Evolutionary conservation across 139 green algal genomes (phyloP), one percentile per base, ranked within the genome.

Genomic region (Picochlorum costavermella): DNA sequence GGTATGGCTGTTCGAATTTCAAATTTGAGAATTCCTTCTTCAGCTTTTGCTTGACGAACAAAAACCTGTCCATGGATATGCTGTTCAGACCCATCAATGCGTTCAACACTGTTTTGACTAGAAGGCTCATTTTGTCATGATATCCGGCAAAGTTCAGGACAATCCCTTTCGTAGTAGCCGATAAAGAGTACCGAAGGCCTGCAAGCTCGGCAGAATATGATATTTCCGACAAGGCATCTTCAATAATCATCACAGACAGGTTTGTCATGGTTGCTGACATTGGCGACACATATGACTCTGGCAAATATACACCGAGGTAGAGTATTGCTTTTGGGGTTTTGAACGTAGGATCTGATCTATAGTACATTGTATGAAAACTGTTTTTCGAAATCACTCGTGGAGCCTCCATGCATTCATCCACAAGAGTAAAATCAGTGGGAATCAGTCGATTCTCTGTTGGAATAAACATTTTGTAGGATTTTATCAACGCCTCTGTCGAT

Each of bases 121-220:
- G 75, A 31, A 70, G 30, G 1, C 72, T 66, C 53, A 96, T 74
- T 67, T 89, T 96, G 81, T 96, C 76, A 72, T 63, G 84, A 80
- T 95, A 96, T 25, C 90, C 91, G 5, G 62, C 80, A 9, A 60
- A 57, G 14, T 28, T 57, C 4, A 83, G 8, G 28, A 78, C 44
- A 36, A 86, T 62, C 11, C 77, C 77, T 5, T 43, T 45, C 0
- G 36, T 64, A 5, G 71, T 75, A 58, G 62, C 28, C 3, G 59
- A 51, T 43, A 73, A 46, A n/a, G 55, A 51, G 25, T 79, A 83
- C 44, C 64, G 57, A 23, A 95, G 78, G 0, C 88, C 88, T 26
- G 91, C 90, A 59, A 96, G 75, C 64, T 94, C 81, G 29, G 90
- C 90, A 33, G 79, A 69, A 71, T 96, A 96, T 2, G 85, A 73